Conservation (phyloP, 1,284 basidiomycete genomes). For the Apiotrichum domesticum region DNA sequence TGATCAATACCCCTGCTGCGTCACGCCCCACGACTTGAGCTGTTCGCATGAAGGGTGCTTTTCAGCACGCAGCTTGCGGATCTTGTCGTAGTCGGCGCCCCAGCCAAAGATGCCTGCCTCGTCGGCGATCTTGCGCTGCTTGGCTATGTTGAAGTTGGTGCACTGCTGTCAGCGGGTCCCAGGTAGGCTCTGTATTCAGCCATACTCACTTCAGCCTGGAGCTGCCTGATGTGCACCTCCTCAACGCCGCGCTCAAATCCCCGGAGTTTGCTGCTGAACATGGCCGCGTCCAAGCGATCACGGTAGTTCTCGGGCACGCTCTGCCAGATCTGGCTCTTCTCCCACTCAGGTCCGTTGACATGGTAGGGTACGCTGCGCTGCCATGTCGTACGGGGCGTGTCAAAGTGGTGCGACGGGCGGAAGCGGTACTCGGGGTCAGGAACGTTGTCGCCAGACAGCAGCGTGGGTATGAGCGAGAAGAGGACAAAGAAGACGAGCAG, state of each 20-base stretch:
- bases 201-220: constrained; percentile 64
- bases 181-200: neutral
- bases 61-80: constrained; percentile 31
- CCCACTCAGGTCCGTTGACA: constrained; percentile 74
- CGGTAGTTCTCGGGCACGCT: constrained; percentile 58
- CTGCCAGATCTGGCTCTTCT: constrained; percentile 59
- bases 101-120: constrained; percentile 81
- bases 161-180: constrained; percentile 20
- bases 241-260: constrained; percentile 56
- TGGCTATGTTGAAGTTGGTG: constrained; percentile 31
- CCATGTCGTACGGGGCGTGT: constrained; percentile 61
- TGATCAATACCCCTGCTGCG: constrained; percentile 12
- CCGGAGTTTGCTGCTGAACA: constrained; percentile 36
- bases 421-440: constrained; percentile 82
- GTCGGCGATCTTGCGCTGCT: constrained; percentile 55
- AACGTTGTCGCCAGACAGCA: constrained; percentile 58
- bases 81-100: constrained; percentile 79
- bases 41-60: constrained; percentile 59
- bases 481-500: constrained; percentile 78
- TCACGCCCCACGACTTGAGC: constrained; percentile 31
- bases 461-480: constrained; percentile 70
- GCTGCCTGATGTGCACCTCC: constrained; percentile 60
- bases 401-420: constrained; percentile 52
- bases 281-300: constrained; percentile 45
- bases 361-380: constrained; percentile 72